These are phyloP conservation scores for Zoysia matrella DNA, from an alignment of 202 grass and related monocot genomes.

Conservation along the genomic window DNA sequence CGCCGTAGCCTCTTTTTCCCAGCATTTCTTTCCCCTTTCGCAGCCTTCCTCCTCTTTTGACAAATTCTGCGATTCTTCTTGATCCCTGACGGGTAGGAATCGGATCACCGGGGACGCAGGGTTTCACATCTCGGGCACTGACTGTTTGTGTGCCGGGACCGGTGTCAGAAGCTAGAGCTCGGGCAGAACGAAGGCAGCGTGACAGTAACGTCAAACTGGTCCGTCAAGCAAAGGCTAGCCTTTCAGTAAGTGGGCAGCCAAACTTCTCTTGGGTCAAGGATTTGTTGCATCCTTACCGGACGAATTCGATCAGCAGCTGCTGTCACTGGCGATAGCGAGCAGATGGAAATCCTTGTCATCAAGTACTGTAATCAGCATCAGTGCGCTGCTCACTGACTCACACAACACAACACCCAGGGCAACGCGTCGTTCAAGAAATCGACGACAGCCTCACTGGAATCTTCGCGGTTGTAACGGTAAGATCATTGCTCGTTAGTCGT, in stretches of 20 bases:
- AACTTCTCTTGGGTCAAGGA: no score
- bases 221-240: neutral
- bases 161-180: no score
- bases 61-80: neutral
- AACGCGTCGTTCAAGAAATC: neutral
- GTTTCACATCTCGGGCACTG: no score
- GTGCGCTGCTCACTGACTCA: no score
- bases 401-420: neutral
- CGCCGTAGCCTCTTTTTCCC: neutral
- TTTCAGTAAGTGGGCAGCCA: no score
- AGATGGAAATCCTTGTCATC: no score
- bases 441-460: neutral
- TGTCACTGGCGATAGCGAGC: neutral
- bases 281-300: no score
- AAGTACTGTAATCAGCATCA: no score
- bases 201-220: no score
- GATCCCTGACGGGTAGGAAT: neutral
- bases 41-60: constrained; percentile 8
- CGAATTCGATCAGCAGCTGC: no score
- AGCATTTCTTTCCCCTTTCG: neutral
- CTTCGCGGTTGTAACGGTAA: neutral
- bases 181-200: no score
- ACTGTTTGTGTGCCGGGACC: neutral
- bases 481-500: neutral
- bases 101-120: no score